phyloP scores from a whole-genome alignment of 2,329 filamentous ascomycete species.

The Fusarium ambrosium region DNA sequence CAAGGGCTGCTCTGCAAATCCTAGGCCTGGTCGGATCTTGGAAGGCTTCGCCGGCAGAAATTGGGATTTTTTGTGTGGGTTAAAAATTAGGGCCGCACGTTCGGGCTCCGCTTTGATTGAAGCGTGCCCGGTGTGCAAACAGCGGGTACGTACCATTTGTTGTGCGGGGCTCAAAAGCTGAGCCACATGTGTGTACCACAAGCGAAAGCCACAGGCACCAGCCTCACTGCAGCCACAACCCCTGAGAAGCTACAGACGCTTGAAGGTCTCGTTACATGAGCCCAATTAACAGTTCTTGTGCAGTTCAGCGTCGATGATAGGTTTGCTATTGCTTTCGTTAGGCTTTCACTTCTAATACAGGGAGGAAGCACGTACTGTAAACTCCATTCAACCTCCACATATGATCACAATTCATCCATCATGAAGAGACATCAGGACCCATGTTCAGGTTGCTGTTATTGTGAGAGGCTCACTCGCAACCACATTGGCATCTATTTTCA shows the following conservation, averaged over 20 bases:
- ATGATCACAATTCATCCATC: background rate
- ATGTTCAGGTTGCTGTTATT: background rate
- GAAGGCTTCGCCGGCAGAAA: conserved; percentile 49
- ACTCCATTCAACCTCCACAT: background rate
- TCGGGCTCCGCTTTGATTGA: conserved; percentile 38
- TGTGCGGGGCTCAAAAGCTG: conserved; percentile 12
- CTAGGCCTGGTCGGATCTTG: conserved; percentile 48
- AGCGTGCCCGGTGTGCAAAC: conserved; percentile 4
- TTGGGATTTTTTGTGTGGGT: conserved; percentile 67
- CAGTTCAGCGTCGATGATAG: background rate
- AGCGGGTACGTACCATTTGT: conserved; percentile 33
- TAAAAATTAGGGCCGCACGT: conserved; percentile 63
- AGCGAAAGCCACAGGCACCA: background rate
- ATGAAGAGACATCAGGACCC: background rate
- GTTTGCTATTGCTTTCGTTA: background rate
- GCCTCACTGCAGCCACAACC: background rate
- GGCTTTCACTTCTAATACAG: background rate
- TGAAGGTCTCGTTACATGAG: background rate
- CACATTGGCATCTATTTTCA: conserved; percentile 17
- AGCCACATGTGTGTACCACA: background rate
- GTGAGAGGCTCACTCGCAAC: conserved; percentile 11
- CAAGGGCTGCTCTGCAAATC: conserved; percentile 50
- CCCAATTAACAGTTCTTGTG: background rate
- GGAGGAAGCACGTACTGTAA: background rate
- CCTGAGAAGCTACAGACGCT: background rate